Conservation (phyloP, 1,284 basidiomycete genomes). For the Caloboletus inedulis region DNA sequence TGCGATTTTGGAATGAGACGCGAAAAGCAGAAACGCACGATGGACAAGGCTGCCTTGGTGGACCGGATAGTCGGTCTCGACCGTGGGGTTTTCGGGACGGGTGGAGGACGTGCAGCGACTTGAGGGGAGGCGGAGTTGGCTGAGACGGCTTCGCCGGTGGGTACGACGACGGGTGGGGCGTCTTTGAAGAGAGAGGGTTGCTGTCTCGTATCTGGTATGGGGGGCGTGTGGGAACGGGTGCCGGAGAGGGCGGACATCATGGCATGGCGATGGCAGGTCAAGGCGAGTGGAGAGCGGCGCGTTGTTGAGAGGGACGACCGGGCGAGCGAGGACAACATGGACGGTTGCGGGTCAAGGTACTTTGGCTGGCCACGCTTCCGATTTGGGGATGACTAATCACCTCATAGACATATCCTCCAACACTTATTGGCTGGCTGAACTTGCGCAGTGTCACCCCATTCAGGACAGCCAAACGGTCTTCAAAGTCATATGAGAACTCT, state of each 20-base stretch:
- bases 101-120: conserved; percentile 65
- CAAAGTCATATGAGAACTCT: too few species aligned
- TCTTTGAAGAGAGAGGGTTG: conserved; percentile 39
- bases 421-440: conserved; percentile 15
- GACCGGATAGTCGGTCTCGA: conserved; percentile 66
- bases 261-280: conserved; percentile 41
- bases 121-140: conserved; percentile 66
- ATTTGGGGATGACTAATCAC: conserved; percentile 28
- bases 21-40: conserved; percentile 55
- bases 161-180: conserved; percentile 51
- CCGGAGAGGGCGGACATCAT: conserved; percentile 58
- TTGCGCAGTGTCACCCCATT: background rate
- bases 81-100: conserved; percentile 59
- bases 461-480: background rate
- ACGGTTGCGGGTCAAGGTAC: conserved; percentile 8
- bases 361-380: too few species aligned
- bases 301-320: conserved; percentile 12
- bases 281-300: conserved; percentile 17
- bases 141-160: conserved; percentile 46
- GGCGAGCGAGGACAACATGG: conserved; percentile 31
- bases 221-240: conserved; percentile 17
- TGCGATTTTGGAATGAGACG: background rate
- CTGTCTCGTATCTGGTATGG: conserved; percentile 21
- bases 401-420: conserved; percentile 3
- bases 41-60: conserved; percentile 77